Conservation (phyloP, 2,329 filamentous ascomycete species). For the Cladophialophora bantiana region DNA sequence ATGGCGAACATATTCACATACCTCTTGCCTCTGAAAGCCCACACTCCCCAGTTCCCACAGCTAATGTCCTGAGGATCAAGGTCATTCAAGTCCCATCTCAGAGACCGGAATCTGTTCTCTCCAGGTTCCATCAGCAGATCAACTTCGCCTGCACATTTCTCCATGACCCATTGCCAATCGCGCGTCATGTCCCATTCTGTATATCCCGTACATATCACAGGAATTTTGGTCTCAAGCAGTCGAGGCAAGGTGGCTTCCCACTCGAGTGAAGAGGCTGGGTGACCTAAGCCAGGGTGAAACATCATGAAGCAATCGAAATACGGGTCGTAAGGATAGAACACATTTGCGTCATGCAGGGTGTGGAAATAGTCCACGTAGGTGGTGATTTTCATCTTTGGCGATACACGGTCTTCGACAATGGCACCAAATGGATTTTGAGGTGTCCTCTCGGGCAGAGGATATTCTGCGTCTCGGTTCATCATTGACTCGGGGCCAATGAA, state of each 20-base stretch:
- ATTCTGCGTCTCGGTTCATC: conserved; percentile 90
- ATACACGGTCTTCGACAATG: conserved; percentile 90
- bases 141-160: conserved; percentile 87
- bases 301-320: conserved; percentile 98
- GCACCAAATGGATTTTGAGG: conserved; percentile 88
- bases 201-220: conserved; percentile 93
- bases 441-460: conserved; percentile 86
- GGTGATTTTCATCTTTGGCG: conserved; percentile 90
- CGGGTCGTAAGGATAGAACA: conserved; percentile 93
- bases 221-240: conserved; percentile 92
- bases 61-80: conserved; percentile 91
- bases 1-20: conserved; percentile 55
- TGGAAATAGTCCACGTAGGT: conserved; percentile 99
- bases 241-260: conserved; percentile 91
- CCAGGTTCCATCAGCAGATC: conserved; percentile 90
- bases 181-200: conserved; percentile 94
- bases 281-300: conserved; percentile 95
- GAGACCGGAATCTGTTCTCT: conserved; percentile 90
- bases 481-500: conserved; percentile 97
- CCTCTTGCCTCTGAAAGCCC: conserved; percentile 97
- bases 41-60: conserved; percentile 96
- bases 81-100: conserved; percentile 97
- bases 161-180: conserved; percentile 87
- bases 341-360: conserved; percentile 86
- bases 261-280: conserved; percentile 90